Evolutionary conservation across 2,329 filamentous ascomycete genomes (phyloP), one percentile per base, ranked within the genome.

Genomic region (Fusarium solani-melongenae): DNA sequence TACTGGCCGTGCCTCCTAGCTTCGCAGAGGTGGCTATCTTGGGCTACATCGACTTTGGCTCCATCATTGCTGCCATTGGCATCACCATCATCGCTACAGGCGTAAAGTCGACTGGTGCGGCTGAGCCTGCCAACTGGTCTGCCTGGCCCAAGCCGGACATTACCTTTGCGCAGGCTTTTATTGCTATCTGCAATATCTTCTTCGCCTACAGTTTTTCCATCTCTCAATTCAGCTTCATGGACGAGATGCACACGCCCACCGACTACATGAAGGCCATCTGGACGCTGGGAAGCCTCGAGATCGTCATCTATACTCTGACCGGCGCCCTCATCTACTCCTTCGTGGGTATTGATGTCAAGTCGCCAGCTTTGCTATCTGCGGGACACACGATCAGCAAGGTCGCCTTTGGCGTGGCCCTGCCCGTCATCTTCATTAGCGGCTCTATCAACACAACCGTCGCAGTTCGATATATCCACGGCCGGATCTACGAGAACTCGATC

Each of bases 341-440:
- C 74, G 90, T 89, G 6, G 92, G 92, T 22, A 81, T 84, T 3
- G 81, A 84, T 2, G 91, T 94, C 6, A 80, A 85, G 39, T 90
- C 89, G 1, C 92, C 92, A 1, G 92, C 92, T 0, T 85, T 94
- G 1, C 86, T 91, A 1, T 91, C 90, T 0, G 89, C 91, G 9
- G 86, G 87, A 2, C 83, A 82, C 1, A 70, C 86, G 0, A 80
- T 92, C 22, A 86, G 87, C 9, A 74, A 75, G 38, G 66, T 74
- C n/a, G 72, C 72, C 1, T 74, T 74, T 34, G 72, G 72, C 22
- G 82, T 93, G 64, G 91, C 91, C 0, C 83, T 91, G 0, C 91
- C 91, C 0, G 92, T 91, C 22, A 93, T 93, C 73, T 86, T 93
- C 72, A 89, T 93, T 67, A 90, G 91, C 0, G 92, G 91, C 60